Evolutionary conservation across 192 early-diverging fungal genomes (phyloP).

Genomic region (Rhizoclosmatium globosum): DNA sequence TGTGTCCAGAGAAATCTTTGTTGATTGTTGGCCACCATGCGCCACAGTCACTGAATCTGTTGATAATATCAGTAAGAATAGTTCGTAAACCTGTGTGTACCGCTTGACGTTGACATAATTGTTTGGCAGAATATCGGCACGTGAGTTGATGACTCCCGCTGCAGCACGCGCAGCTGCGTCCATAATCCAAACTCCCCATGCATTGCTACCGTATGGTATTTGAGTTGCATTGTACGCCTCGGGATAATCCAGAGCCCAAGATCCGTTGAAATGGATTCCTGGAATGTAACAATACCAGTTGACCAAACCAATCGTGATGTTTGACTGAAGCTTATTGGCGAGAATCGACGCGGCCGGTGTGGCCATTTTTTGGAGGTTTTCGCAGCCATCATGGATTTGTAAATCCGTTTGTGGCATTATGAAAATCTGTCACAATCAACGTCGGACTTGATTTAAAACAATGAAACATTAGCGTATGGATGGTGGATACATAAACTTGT

Average conservation of each 20-base stretch:
- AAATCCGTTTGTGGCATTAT: too few species aligned
- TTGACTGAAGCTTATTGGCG: background rate
- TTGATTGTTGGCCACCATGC: background rate
- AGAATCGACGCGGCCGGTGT: background rate
- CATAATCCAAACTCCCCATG: background rate
- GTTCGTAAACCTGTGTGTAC: background rate
- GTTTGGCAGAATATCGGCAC: slow-evolving; percentile 8
- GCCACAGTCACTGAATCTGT: background rate
- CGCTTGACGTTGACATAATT: slow-evolving; percentile 7
- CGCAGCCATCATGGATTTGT: too few species aligned
- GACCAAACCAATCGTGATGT: slow-evolving; percentile 6
- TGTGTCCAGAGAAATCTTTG: background rate
- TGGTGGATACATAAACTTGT: too few species aligned
- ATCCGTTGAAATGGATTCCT: background rate
- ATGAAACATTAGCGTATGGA: too few species aligned
- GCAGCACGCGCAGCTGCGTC: background rate
- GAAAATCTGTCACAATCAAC: too few species aligned
- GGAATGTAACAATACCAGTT: background rate
- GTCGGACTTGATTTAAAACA: too few species aligned
- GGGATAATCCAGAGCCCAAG: background rate
- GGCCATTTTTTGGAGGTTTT: too few species aligned
- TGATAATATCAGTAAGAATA: too few species aligned
- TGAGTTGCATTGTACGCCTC: background rate
- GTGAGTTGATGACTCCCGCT: background rate
- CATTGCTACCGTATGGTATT: background rate